Evolutionary conservation across 2,329 filamentous ascomycete genomes (phyloP), one percentile per base, ranked within the genome.

Genomic region (Paramyrothecium roridum): DNA sequence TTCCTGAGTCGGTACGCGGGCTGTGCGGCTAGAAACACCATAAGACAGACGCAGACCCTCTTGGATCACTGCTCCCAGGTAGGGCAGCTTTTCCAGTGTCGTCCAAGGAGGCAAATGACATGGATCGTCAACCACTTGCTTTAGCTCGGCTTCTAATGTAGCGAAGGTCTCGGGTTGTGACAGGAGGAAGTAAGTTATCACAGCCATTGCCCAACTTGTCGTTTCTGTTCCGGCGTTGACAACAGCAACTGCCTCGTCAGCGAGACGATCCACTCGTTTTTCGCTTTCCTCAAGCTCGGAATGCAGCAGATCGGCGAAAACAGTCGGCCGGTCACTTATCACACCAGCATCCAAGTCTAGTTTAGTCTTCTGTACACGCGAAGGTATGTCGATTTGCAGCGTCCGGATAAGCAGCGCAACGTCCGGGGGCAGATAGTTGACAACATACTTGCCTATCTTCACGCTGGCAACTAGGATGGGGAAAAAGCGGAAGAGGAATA

Each of bases 221-320:
- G 66, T 76, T 53, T 76, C 71, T 0, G 69, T 71, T 8, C 73
- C 74, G 2, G 67, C 75, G 10, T 60, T 58, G 3, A 75, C 50
- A 16, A 77, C 49, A 2, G 65, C 58, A 13, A 66, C 64, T 2
- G 67, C 72, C 52, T 78, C 74, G 17, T 72, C 62, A 21, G 62
- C 61, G 3, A 75, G 62, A 2, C 71, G 61, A 8, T 65, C 54
- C 2, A 52, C 45, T 1, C 59, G 65, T 48, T 71, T 72, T 53
- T 78, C 74, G n/a, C n/a, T 68, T 53, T 62, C 55, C 1, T 70
- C 68, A 7, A 78, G 62, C 7, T 67, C 60, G 2, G 70, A 70
- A 34, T 71, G 67, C 3, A 69, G 52, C 7, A 65, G 53, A 2
- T 52, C 52, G n/a, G 45, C 40, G 33, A 61, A 54, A 46, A 63